Base-by-base conservation (phyloP, 352 stramenopile genomes). In the Phytopythium kandeliae region DNA sequence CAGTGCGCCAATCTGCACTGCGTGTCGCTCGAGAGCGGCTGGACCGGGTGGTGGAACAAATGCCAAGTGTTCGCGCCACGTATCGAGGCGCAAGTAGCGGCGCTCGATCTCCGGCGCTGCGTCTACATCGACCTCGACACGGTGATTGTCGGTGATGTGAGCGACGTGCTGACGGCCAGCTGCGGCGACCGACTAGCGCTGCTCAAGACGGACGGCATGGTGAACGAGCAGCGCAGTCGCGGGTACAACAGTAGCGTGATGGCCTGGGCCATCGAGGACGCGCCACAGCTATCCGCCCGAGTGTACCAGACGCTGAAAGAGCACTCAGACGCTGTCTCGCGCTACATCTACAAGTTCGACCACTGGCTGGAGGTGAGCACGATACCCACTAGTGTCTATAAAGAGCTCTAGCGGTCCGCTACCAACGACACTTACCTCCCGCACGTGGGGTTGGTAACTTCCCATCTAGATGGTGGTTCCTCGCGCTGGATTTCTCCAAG, bases 291-390 rank as follows among this genome's bases (percentile, higher is more conserved):
- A 46, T 19, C 25, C 1, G 34, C 47, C 3, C 16, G 19, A 19
- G 19, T 88, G 11, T 78, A 84, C 45, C 48, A 60, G 34, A 58
- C 80, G 11, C 43, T 93, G 13, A 35, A 58, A 1, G 42, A 55
- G 4, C 55, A 86, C 44, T 85, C 82, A 19, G 28, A 24, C 0
- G 26, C 30, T 13, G 48, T 91, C 35, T 62, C 12, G 30, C 62
- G 57, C 30, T 78, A 72, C 44, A 87, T 95, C 47, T 91, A 95
- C 70, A 90, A 91, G 58, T 84, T 95, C 48, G 85, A 95, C 48
- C 85, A 95, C 49, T 95, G 79, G 84, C 65, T 93, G 19, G 84
- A 95, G 71, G 67, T 78, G 22, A 30, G 40, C 25, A 5, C 1
- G 17, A 6, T 8, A 22, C 7, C 17, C 15, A 40, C 36, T 7